Conservation (phyloP, 257 asterid species). For the Agastache rugosa region DNA sequence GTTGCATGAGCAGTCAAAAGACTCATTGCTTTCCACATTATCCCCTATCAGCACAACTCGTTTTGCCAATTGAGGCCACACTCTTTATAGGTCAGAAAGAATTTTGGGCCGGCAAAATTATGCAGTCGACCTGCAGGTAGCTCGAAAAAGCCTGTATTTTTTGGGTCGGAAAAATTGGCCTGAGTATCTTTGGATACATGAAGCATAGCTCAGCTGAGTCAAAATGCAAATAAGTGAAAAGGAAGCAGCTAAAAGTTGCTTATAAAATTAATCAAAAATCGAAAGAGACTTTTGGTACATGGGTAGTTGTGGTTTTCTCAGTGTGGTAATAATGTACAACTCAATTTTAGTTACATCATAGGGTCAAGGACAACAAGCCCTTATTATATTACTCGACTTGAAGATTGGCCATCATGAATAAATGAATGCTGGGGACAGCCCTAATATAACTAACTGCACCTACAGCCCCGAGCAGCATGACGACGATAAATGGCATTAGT, state of each 20-base stretch:
- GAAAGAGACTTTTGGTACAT: constrained; percentile 15
- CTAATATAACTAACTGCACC: constrained; percentile 10
- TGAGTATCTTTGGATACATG: too few relatives aligned
- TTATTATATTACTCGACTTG: constrained; percentile 21
- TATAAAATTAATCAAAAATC: not conserved
- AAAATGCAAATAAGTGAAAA: not conserved
- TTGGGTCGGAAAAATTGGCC: too few relatives aligned
- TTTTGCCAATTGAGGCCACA: too few relatives aligned
- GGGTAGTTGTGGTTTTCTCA: constrained; percentile 20
- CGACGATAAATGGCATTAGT: not conserved
- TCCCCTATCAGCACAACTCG: too few relatives aligned
- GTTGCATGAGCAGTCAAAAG: not conserved
- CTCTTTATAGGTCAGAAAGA: too few relatives aligned
- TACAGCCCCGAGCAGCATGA: too few relatives aligned
- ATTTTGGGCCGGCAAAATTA: too few relatives aligned
- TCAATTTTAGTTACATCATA: constrained; percentile 29
- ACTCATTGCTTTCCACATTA: too few relatives aligned
- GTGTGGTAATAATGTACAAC: constrained; percentile 42
- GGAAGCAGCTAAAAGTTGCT: not conserved
- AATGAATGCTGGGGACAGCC: constrained; percentile 21
- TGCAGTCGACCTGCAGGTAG: too few relatives aligned
- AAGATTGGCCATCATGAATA: constrained; percentile 4
- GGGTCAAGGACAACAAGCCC: constrained; percentile 12
- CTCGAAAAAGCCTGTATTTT: too few relatives aligned
- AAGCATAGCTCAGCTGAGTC: not conserved